Conservation (phyloP, 345 rosid genomes). For the Murraya koenigii region DNA sequence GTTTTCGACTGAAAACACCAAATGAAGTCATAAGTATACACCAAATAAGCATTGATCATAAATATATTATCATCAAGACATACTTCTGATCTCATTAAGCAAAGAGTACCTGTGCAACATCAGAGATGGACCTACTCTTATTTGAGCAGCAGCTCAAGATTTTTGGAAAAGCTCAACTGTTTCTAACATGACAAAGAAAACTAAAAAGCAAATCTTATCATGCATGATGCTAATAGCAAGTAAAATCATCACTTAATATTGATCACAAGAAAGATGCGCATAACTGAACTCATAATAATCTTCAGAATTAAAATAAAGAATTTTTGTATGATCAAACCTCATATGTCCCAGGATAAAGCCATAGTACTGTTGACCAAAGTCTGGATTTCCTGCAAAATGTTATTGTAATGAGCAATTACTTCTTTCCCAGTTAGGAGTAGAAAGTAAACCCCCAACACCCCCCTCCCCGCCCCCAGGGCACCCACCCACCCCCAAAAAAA, state of each 20-base stretch:
- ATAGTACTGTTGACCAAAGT: slow-evolving; percentile 69
- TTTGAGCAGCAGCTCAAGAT: not conserved
- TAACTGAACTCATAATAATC: not conserved
- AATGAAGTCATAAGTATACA: not conserved
- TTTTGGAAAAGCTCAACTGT: not conserved
- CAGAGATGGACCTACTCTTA: not conserved
- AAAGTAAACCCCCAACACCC: slow-evolving; percentile 1
- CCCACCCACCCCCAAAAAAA: no score
- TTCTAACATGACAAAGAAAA: not conserved
- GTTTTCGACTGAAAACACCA: not conserved
- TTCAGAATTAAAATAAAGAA: not conserved
- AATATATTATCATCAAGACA: not conserved
- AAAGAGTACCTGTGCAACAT: not conserved
- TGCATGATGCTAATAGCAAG: not conserved
- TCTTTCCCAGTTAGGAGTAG: not conserved
- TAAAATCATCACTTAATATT: not conserved
- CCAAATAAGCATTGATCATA: not conserved
- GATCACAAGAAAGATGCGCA: not conserved
- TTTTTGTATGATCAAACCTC: slow-evolving; percentile 43
- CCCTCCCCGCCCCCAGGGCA: no score
- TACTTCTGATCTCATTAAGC: not conserved
- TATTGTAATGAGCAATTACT: not conserved
- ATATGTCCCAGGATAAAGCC: slow-evolving; percentile 94
- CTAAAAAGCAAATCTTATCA: not conserved
- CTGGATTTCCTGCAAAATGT: slow-evolving; percentile 51